Base-by-base conservation (phyloP, 441 rosid species). In the Biscutella laevigata region DNA sequence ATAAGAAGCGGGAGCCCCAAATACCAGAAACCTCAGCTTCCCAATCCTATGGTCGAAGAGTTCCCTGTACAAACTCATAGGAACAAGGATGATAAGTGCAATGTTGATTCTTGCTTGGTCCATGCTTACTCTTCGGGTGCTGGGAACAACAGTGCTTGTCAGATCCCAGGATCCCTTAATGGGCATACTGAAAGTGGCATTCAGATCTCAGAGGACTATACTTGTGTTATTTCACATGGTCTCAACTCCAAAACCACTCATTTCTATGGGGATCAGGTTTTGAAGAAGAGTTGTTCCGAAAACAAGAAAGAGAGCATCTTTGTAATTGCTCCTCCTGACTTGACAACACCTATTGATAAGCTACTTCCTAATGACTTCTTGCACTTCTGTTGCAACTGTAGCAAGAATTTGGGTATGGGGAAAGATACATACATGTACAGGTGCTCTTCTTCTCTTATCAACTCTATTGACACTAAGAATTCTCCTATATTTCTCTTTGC, bases 131-230 rank as follows among this genome's bases (percentile, higher is more conserved):
- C 6, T 12, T 25, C 9, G 0, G 53, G 35, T 36, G 11, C 12
- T 4, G 47, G 28, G 47, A 13, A 28, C 37, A 39, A 45, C 39
- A 46, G 32, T 69, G 43, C 1, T 49, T 12, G 60, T 37, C 34
- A 53, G 35, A 39, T 56, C 56, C 37, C 42, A 57, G 52, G 9
- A 46, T 54, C 66, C n/a, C 57, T 7, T 53, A 59, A 13, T 56
- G 76, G 41, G 27, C 14, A 35, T 20, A 6, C 20, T 15, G 81
- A 78, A 19, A 76, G 63, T 43, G 85, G 79, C 57, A 69, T 86
- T 58, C 90, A 84, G 75, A 86, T 76, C 49, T 94, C 97, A 12
- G 99, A 94, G 77, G 97, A 89, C 53, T 94, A 94, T 62, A 94
- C 97, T 45, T 72, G 97, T 53, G 83, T 94, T 7, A 83, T 70